Conservation (phyloP, 345 rosid genomes). For the Psidium friedrichsthalianum region DNA sequence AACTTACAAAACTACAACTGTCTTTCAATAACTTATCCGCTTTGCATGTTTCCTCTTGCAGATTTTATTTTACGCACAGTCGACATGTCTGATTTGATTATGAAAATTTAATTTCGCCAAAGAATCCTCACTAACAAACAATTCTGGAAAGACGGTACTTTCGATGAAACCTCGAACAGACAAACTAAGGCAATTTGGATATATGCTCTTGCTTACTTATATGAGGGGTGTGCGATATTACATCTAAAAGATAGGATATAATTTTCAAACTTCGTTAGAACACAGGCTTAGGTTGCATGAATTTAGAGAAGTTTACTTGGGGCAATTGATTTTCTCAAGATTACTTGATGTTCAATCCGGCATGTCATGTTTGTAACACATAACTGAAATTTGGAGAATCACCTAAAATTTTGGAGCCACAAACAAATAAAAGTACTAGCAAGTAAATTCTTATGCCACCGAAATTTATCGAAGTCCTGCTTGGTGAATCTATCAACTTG, state of each 20-base stretch:
- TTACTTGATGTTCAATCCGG: background rate
- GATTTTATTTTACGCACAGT: background rate
- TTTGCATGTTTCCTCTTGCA: background rate
- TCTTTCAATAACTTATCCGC: background rate
- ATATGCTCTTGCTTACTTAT: background rate
- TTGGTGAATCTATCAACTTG: background rate
- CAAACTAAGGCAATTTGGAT: background rate
- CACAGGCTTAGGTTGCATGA: background rate
- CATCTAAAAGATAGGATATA: background rate
- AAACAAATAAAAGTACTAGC: background rate
- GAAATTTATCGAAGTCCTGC: background rate
- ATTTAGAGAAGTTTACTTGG: background rate
- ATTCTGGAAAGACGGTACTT: background rate
- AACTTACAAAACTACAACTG: background rate
- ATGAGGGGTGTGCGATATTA: background rate
- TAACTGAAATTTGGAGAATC: background rate
- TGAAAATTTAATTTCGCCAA: background rate
- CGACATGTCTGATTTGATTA: background rate
- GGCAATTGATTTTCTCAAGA: background rate
- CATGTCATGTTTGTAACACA: background rate
- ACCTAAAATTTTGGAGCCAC: background rate
- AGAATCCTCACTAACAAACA: background rate
- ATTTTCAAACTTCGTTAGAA: background rate
- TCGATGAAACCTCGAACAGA: accelerated
- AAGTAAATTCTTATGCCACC: background rate